A percentile compares a stretch with the other conserved stretches of the same genome.
Evolutionary conservation across 495 filamentous ascomycete genomes (phyloP).

Genomic region (Aspergillus funiculosus): DNA sequence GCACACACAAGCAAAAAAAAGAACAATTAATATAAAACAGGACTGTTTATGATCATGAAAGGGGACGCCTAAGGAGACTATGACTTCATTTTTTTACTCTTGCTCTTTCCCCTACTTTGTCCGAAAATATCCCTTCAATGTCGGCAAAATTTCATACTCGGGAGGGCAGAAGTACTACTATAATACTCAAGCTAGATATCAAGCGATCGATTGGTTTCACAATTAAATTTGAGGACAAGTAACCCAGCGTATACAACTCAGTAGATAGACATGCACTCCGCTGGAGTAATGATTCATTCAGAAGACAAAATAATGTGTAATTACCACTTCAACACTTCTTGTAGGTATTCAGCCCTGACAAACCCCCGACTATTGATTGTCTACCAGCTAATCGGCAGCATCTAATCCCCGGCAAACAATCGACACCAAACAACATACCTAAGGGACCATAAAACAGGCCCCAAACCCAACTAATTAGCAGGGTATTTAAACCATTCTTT

Average conservation of each 20-base stretch:
- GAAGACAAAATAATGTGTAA: too few relatives aligned
- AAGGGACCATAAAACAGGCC: conserved; percentile 7
- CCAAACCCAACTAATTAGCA: conserved; percentile 37
- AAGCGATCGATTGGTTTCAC: conserved; percentile 16
- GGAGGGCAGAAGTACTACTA: conserved; percentile 8
- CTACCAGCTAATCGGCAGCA: too few relatives aligned
- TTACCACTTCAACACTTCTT: too few relatives aligned
- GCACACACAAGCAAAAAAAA: conserved; percentile 17
- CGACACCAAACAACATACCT: conserved; percentile 5
- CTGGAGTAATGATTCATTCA: not conserved
- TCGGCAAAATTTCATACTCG: conserved; percentile 7
- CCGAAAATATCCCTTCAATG: conserved; percentile 22
- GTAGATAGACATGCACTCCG: not conserved
- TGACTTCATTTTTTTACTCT: conserved; percentile 27
- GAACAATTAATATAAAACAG: conserved; percentile 24
- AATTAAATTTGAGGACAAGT: conserved; percentile 1
- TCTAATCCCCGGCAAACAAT: not conserved
- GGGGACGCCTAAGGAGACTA: conserved; percentile 28
- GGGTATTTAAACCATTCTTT: conserved; percentile 29
- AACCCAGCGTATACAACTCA: not conserved
- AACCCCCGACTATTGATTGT: too few relatives aligned
- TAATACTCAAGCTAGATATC: conserved; percentile 25
- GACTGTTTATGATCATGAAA: conserved; percentile 30
- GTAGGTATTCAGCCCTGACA: too few relatives aligned
- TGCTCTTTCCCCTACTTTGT: conserved; percentile 1